Evolutionary conservation across 768 basidiomycete species (phyloP).

Genomic region (Russula virescens): DNA sequence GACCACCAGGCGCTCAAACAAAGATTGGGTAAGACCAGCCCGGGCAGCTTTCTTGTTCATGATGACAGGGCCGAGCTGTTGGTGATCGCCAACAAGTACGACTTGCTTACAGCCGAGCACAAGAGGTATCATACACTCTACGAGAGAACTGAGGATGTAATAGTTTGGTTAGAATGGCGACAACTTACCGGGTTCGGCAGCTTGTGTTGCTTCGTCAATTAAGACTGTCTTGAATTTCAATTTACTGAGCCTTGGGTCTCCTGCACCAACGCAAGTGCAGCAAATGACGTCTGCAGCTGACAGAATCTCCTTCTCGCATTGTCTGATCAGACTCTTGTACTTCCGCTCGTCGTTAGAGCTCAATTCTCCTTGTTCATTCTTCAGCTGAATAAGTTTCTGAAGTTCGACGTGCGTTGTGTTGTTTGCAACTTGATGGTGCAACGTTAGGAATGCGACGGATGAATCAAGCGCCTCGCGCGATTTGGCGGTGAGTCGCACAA

Average conservation of each 20-base stretch:
- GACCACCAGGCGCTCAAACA: constrained; percentile 95
- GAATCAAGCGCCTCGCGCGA: constrained; percentile 97
- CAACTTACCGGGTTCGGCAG: constrained; percentile 83
- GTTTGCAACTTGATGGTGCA: constrained; percentile 97
- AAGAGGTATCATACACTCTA: constrained; percentile 99
- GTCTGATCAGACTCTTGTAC: constrained; percentile 91
- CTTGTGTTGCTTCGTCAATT: constrained; percentile 98
- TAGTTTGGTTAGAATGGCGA: constrained; percentile 5
- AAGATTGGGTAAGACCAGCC: constrained; percentile 96
- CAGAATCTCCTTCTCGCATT: constrained; percentile 97
- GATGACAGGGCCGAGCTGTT: constrained; percentile 96
- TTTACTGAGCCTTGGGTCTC: constrained; percentile 93
- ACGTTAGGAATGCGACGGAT: constrained; percentile 87
- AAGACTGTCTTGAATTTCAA: constrained; percentile 98
- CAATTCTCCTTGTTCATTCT: constrained; percentile 96
- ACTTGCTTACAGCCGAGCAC: constrained; percentile 98
- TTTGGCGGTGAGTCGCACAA: constrained; percentile 95
- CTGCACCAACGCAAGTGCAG: constrained; percentile 95
- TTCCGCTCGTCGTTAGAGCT: constrained; percentile 96
- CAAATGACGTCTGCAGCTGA: constrained; percentile 96
- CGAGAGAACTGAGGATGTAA: constrained; percentile 15
- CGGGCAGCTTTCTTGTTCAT: constrained; percentile 99
- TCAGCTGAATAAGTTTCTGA: constrained; percentile 96
- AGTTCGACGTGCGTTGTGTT: constrained; percentile 94
- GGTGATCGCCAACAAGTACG: constrained; percentile 95